A percentile compares a stretch with the other conserved stretches of the same genome.
Evolutionary conservation across 2,329 filamentous ascomycete genomes (phyloP).

Genomic region (Penicillium thymicola): DNA sequence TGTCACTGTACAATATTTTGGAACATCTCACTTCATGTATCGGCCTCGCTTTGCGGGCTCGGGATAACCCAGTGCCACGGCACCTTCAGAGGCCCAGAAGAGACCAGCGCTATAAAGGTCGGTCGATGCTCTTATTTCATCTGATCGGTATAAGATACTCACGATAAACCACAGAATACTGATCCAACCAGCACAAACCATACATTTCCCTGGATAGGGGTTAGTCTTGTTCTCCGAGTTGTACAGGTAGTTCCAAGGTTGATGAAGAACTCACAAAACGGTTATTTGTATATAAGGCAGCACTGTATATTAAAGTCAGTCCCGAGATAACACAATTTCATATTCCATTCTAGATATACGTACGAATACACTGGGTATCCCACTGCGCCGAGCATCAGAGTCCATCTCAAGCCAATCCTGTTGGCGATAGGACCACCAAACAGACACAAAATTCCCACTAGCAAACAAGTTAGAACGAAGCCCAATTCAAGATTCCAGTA

Average conservation of each 20-base stretch:
- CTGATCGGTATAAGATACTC: slow-evolving; percentile 1
- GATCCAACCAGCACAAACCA: slow-evolving; percentile 53
- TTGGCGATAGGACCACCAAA: slow-evolving; percentile 51
- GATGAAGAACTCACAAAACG: slow-evolving; percentile 22
- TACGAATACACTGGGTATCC: slow-evolving; percentile 49
- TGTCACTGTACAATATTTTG: too few relatives aligned
- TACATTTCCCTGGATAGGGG: slow-evolving; percentile 41
- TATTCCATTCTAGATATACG: neutral
- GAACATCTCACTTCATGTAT: slow-evolving; percentile 40
- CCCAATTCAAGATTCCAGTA: neutral
- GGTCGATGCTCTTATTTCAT: neutral
- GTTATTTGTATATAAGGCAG: slow-evolving; percentile 46
- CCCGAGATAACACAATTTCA: neutral
- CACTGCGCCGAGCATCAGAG: slow-evolving; percentile 42
- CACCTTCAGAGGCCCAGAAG: slow-evolving; percentile 53
- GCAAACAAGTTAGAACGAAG: slow-evolving; percentile 19
- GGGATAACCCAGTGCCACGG: slow-evolving; percentile 50
- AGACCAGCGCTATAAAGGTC: slow-evolving; percentile 39
- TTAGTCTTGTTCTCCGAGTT: neutral
- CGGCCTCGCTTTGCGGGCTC: slow-evolving; percentile 47
- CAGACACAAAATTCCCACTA: slow-evolving; percentile 44
- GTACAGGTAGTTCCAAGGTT: neutral
- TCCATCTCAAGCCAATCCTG: slow-evolving; percentile 48
- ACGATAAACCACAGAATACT: slow-evolving; percentile 48
- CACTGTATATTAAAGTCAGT: slow-evolving; percentile 18